Base-by-base conservation (phyloP, 441 rosid species). In the Isatis lusitanica region DNA sequence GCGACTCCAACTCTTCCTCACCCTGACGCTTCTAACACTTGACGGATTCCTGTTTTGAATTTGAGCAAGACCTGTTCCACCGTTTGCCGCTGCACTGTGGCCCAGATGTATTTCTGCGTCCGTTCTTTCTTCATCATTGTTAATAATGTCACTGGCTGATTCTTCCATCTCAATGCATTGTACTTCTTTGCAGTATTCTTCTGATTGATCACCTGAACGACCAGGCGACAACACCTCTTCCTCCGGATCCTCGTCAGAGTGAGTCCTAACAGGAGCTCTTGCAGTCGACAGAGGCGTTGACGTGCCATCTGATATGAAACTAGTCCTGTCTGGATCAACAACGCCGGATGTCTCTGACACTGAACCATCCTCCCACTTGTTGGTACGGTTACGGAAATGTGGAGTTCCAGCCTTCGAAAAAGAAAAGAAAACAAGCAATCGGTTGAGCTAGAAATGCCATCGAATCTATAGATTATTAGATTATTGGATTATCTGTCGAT, bases 131-230 rank as follows among this genome's bases (percentile, higher is more conserved):
- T 79, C 87, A 62, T 82, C 63, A 40, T 74, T 83, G 39, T 66
- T 69, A 47, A 74, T 43, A 51, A 77, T 73, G 69, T 81, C 80
- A 70, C 78, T 71, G 28, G 74, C 76, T 64, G 81, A 68, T 65
- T 78, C 90, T 66, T 84, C 92, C 80, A 75, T 79, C 79, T 89
- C 94, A 59, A 92, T 82, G 78, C 98, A 92, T 50, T 82, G 88
- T 63, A 92, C 97, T 80, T 94, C 97, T 79, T 85, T 90, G 90
- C 96, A 89, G 85, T 81, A 81, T 64, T 83, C 98, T 80, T 85
- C 70, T 11, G 70, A 65, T 8, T 52, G 74, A 67, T 80, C 86
- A 63, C 81, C 85, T 44, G 85, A 74, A 68, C 44, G 65, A 58
- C 59, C 69, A 35, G 42, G 66, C 4, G 75, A 76, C 75, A 72